These are phyloP conservation scores for Gonapodya sp. DNA, from an alignment of 192 early-diverging fungal species.

Conservation along the genomic window DNA sequence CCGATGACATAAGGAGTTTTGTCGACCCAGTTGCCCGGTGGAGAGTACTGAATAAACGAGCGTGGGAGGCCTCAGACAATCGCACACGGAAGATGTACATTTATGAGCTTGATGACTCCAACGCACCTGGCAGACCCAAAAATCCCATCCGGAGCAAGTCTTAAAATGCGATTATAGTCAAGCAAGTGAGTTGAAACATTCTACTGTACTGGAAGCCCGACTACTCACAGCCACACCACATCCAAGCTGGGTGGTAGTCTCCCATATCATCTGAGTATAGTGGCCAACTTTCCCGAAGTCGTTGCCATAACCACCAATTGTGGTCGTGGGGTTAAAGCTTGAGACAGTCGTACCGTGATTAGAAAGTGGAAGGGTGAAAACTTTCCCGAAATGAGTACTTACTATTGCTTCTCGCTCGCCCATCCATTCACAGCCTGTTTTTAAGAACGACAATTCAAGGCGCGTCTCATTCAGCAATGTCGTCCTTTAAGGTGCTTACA, in stretches of 20 bases:
- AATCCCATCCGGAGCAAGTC: background rate
- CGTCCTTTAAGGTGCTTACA: too few species aligned
- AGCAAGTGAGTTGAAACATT: background rate
- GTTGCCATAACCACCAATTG: background rate
- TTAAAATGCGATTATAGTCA: background rate
- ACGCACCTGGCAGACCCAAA: slow-evolving; percentile 3
- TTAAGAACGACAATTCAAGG: too few species aligned
- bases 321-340: background rate
- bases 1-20: background rate
- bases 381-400: too few species aligned
- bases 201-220: too few species aligned
- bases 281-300: background rate
- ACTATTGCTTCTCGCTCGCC: background rate
- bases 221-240: background rate
- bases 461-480: too few species aligned
- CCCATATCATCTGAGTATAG: background rate
- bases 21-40: background rate
- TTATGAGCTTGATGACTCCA: too few species aligned
- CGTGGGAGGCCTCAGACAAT: too few species aligned
- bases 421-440: background rate
- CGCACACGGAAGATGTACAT: too few species aligned
- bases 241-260: background rate
- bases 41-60: too few species aligned
- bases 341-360: too few species aligned
- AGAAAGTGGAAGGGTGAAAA: too few species aligned